Evolutionary conservation across 805 yeast species (phyloP).

Genomic region (Lipomyces orientalis): DNA sequence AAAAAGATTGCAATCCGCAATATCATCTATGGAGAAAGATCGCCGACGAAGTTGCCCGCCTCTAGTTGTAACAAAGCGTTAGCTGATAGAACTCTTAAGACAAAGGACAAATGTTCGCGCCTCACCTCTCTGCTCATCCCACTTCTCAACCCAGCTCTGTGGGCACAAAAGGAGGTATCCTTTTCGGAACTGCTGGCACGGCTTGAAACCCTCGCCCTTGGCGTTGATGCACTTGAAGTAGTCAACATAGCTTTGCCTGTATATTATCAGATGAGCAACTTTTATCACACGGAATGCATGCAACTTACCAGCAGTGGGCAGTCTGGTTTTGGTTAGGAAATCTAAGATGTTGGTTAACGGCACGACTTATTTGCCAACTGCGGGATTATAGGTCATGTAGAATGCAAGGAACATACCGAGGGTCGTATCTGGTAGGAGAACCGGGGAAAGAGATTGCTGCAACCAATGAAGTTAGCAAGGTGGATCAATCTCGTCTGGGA

Average conservation of each 20-base stretch:
- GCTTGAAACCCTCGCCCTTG: conserved; percentile 98
- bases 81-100: background rate
- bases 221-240: conserved; percentile 96
- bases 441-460: background rate
- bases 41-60: conserved; percentile 41
- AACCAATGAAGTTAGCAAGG: background rate
- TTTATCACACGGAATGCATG: background rate
- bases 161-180: conserved; percentile 61
- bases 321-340: conserved; percentile 98
- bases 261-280: background rate
- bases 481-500: background rate
- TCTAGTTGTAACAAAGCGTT: conserved; percentile 19
- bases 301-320: conserved; percentile 81
- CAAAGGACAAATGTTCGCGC: background rate
- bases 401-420: conserved; percentile 16
- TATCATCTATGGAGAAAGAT: conserved; percentile 18
- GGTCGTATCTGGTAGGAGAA: conserved; percentile 33
- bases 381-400: background rate
- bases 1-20: background rate
- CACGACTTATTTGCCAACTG: background rate
- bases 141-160: conserved; percentile 47
- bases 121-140: conserved; percentile 52
- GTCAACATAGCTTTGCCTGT: conserved; percentile 85
- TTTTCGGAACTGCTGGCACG: conserved; percentile 92
- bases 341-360: conserved; percentile 47